Base-by-base conservation (phyloP, 345 rosid genomes). In the Populus nigra region DNA sequence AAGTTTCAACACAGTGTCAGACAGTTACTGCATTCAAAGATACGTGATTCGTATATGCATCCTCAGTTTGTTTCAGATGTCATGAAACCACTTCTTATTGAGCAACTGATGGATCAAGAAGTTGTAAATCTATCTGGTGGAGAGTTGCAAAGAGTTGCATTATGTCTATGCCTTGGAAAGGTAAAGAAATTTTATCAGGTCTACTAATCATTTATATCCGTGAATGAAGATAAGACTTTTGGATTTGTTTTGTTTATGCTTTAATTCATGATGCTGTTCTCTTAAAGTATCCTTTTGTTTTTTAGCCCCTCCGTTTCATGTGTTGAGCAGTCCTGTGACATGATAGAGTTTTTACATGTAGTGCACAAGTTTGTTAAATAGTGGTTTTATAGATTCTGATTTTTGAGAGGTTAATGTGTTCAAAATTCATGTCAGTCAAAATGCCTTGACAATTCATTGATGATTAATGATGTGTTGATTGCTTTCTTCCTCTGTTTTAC, bases 31-130 rank as follows among this genome's bases (percentile, higher is more conserved):
- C 97, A 91, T 87, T 88, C 83, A 69, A 96, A 84, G 83, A 96
- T 96, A 79, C 94, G 99, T 17, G 99, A 94, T 85, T 89, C 97
- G 4, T 94, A 92, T 76, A 88, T 83, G 86, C 97, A 96, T 84
- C 98, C 99, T 55, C 99, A 94, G 75, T 96, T 96, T 85, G 87
- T 90, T 22, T 96, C 99, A 68, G 99, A 96, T 84, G 98, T 94
- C 79, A 94, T 94, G 98, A 96, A 92, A 74, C 99, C 99, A 70
- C 98, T 94, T 77, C 97, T 91, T 76, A 94, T 96, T 53, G 99
- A 96, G 81, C 98, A 96, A 84, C 75, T 94, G 76, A 91, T 94
- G 97, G 98, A 96, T 86, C 99, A 92, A 84, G 92, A 92, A 90
- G 96, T 96, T 35, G 87, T 87, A 55, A 96, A 94, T 86, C 96